Evolutionary conservation across 2,329 filamentous ascomycete species (phyloP).

Genomic region (Botrytis sinoallii): DNA sequence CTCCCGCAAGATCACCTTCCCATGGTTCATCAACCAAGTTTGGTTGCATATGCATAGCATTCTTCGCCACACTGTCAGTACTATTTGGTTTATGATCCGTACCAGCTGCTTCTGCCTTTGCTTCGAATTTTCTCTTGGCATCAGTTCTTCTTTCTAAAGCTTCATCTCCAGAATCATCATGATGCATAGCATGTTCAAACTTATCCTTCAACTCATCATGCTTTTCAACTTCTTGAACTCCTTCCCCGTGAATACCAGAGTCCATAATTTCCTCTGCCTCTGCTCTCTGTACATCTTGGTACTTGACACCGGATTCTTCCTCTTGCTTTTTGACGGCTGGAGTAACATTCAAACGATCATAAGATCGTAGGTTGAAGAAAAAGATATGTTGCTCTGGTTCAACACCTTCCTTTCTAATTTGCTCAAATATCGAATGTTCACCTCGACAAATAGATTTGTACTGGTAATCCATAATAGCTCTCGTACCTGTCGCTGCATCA

Average conservation of each 20-base stretch:
- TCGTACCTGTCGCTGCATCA: slow-evolving; percentile 77
- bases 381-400: slow-evolving; percentile 81
- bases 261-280: slow-evolving; percentile 87
- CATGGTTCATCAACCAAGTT: slow-evolving; percentile 67
- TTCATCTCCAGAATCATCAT: slow-evolving; percentile 38
- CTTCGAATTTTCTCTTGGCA: slow-evolving; percentile 53
- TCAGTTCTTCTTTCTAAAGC: slow-evolving; percentile 44
- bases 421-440: slow-evolving; percentile 83
- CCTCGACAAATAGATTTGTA: slow-evolving; percentile 95
- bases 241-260: slow-evolving; percentile 62
- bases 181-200: slow-evolving; percentile 36
- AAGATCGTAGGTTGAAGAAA: slow-evolving; percentile 89
- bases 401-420: slow-evolving; percentile 69
- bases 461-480: slow-evolving; percentile 96
- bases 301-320: slow-evolving; percentile 75
- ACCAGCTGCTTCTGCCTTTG: slow-evolving; percentile 40
- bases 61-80: slow-evolving; percentile 61
- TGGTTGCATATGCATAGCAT: slow-evolving; percentile 72
- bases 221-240: slow-evolving; percentile 43
- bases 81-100: slow-evolving; percentile 29
- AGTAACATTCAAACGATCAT: slow-evolving; percentile 87
- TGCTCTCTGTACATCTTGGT: slow-evolving; percentile 82
- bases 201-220: slow-evolving; percentile 48
- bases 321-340: slow-evolving; percentile 70
- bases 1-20: slow-evolving; percentile 69